Conservation (phyloP, 306 rosid genomes). For the Bauhinia variegata region DNA sequence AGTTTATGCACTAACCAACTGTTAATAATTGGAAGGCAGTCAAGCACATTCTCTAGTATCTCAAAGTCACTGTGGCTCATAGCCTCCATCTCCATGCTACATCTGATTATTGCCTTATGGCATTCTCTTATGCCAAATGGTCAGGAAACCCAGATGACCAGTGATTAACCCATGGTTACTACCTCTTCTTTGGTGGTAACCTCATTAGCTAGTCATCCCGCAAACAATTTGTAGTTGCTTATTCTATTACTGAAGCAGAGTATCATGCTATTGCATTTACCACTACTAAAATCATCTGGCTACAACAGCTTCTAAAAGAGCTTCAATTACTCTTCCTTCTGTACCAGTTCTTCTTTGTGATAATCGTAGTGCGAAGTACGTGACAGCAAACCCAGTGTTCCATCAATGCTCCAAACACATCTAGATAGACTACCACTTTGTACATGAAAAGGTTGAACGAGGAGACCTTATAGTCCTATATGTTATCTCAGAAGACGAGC, state of each 20-base stretch:
- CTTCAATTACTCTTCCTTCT: no score
- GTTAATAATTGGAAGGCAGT: background rate
- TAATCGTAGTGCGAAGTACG: no score
- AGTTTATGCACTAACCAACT: background rate
- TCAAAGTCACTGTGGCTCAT: no score
- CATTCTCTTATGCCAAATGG: conserved; percentile 1
- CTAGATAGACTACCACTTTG: no score
- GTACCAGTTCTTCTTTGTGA: no score
- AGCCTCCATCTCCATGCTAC: no score
- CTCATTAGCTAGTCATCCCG: conserved; percentile 1
- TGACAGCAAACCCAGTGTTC: no score
- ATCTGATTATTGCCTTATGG: background rate
- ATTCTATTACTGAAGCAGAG: background rate
- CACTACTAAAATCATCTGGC: background rate
- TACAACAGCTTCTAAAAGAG: background rate
- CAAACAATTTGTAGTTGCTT: background rate
- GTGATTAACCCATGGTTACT: background rate
- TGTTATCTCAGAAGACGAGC: no score
- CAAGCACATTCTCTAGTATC: background rate
- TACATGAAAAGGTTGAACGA: no score
- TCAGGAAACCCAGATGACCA: background rate
- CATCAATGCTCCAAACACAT: no score
- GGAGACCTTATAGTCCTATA: no score
- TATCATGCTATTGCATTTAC: background rate
- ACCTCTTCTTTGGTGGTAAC: background rate